A percentile compares a stretch with the other conserved stretches of the same genome.
Evolutionary conservation across 2,329 filamentous ascomycete species (phyloP).

Genomic region (Didymella sp.): DNA sequence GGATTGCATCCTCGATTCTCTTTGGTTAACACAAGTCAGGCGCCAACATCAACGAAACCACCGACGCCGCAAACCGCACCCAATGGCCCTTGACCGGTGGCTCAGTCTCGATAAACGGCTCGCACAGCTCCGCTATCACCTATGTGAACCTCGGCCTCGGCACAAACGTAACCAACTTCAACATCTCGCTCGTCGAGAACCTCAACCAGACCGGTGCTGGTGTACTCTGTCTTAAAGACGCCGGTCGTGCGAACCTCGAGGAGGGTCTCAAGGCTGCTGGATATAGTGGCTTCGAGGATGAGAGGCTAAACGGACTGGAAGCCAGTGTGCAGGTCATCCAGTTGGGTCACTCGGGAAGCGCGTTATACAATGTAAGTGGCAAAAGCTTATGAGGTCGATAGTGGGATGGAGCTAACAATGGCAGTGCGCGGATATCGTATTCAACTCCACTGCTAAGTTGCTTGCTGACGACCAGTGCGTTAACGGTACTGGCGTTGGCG

Average conservation of each 20-base stretch:
- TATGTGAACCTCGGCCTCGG: conserved; percentile 57
- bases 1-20: not conserved
- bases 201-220: conserved; percentile 60
- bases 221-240: conserved; percentile 54
- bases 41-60: conserved; percentile 51
- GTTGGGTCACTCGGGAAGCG: conserved; percentile 49
- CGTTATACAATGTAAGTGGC: conserved; percentile 53
- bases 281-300: conserved; percentile 27
- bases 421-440: conserved; percentile 55
- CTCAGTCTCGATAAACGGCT: conserved; percentile 50
- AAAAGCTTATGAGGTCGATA: not conserved
- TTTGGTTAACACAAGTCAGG: conserved; percentile 31
- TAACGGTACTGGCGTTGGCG: conserved; percentile 52
- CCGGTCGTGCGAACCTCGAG: conserved; percentile 37
- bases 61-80: conserved; percentile 52
- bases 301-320: conserved; percentile 48
- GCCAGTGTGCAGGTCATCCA: conserved; percentile 57
- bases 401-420: conserved; percentile 12
- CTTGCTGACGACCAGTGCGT: conserved; percentile 48
- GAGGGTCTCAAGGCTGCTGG: conserved; percentile 35
- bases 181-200: conserved; percentile 52
- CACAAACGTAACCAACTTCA: conserved; percentile 53
- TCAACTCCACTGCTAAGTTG: conserved; percentile 49
- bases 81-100: conserved; percentile 56
- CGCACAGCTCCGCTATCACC: conserved; percentile 55